These are phyloP conservation scores for Polytrichum formosum DNA, from an alignment of 225 moss, liverwort and hornwort genomes.

Conservation along the genomic window DNA sequence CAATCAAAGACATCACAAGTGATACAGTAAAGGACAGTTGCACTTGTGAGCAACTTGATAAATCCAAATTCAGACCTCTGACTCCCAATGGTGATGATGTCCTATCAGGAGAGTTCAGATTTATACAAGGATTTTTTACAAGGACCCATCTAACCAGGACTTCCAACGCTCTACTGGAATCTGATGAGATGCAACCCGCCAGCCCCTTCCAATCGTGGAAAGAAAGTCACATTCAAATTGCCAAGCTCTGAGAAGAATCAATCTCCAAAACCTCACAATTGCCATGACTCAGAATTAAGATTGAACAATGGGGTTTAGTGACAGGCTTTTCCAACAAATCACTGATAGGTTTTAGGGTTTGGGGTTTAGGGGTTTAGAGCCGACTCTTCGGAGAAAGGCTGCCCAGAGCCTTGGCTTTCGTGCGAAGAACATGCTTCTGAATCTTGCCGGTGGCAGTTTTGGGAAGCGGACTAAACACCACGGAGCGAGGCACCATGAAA, in stretches of 20 bases:
- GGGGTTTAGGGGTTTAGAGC: constrained; percentile 7
- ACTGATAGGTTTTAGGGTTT: not conserved
- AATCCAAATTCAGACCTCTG: too few species aligned
- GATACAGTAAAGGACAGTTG: too few species aligned
- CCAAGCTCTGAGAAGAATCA: not conserved
- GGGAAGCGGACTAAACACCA: constrained; percentile 52
- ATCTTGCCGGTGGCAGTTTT: constrained; percentile 68
- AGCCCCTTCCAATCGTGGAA: too few species aligned
- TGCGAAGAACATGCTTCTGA: constrained; percentile 54
- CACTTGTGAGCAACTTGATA: too few species aligned
- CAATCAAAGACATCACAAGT: too few species aligned
- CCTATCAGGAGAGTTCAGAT: not conserved
- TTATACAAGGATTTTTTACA: too few species aligned
- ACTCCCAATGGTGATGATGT: not conserved
- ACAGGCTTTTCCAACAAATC: not conserved
- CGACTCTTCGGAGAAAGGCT: constrained; percentile 28
- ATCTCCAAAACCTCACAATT: not conserved
- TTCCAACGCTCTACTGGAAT: too few species aligned
- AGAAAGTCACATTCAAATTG: too few species aligned
- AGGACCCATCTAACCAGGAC: too few species aligned
- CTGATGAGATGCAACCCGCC: too few species aligned
- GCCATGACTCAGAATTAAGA: not conserved
- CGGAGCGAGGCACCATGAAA: constrained; percentile 50
- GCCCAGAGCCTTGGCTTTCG: constrained; percentile 38
- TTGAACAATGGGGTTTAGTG: too few species aligned